These are phyloP conservation scores for Byssothecium circinans DNA, from an alignment of 2,329 filamentous ascomycete species.

Conservation along the genomic window DNA sequence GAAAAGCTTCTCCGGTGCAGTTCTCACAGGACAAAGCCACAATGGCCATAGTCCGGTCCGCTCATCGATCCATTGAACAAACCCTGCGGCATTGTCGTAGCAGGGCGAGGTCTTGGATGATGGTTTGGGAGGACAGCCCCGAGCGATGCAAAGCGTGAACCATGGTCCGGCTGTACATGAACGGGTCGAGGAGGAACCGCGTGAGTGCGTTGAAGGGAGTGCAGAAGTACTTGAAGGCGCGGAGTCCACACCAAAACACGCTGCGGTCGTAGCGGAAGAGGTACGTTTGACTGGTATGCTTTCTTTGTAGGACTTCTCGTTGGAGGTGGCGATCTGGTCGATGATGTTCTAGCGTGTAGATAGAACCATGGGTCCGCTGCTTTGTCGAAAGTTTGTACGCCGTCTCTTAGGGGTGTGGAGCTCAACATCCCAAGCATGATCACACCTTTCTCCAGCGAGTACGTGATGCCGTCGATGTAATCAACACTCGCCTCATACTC, in stretches of 20 bases:
- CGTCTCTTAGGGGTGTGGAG: slow-evolving; percentile 46
- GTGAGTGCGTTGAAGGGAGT: slow-evolving; percentile 63
- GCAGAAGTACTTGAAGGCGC: slow-evolving; percentile 63
- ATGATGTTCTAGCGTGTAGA: slow-evolving; percentile 58
- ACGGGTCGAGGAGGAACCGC: slow-evolving; percentile 61
- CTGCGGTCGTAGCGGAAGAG: slow-evolving; percentile 66
- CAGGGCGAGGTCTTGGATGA: slow-evolving; percentile 65
- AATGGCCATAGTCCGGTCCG: slow-evolving; percentile 57
- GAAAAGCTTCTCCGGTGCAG: slow-evolving; percentile 31
- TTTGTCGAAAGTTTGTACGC: slow-evolving; percentile 55
- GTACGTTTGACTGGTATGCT: slow-evolving; percentile 55
- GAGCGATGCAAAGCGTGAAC: slow-evolving; percentile 65
- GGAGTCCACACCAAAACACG: slow-evolving; percentile 65
- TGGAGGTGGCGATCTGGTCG: slow-evolving; percentile 7
- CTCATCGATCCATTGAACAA: slow-evolving; percentile 56
- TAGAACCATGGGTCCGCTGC: slow-evolving; percentile 73
- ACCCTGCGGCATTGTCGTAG: slow-evolving; percentile 55
- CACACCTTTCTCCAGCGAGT: slow-evolving; percentile 56
- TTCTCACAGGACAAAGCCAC: slow-evolving; percentile 60
- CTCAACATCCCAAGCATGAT: slow-evolving; percentile 64
- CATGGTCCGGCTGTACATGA: slow-evolving; percentile 63
- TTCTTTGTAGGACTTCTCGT: slow-evolving; percentile 35
- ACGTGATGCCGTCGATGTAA: slow-evolving; percentile 72
- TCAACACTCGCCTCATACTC: slow-evolving; percentile 55
- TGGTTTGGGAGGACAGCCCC: slow-evolving; percentile 57